These are phyloP conservation scores for Balansia obtecta DNA, from an alignment of 2,329 filamentous ascomycete genomes.

Conservation along the genomic window DNA sequence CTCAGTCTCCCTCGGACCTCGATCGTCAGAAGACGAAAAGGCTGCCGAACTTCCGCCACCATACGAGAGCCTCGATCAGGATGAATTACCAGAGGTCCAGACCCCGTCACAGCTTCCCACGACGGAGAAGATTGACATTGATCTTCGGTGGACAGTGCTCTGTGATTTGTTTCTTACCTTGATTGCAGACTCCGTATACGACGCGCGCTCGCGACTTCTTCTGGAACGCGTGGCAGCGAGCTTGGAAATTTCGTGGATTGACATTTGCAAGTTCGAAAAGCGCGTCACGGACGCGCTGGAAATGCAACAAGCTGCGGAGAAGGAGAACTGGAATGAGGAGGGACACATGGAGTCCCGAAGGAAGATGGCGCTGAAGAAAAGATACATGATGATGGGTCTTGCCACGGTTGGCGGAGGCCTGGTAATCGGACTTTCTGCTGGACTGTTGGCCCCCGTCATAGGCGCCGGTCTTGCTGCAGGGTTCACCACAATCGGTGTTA, in stretches of 20 bases:
- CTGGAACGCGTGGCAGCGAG: constrained; percentile 72
- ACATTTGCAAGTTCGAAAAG: constrained; percentile 95
- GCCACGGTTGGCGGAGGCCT: constrained; percentile 91
- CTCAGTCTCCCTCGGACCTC: constrained; percentile 12
- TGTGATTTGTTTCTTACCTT: constrained; percentile 91
- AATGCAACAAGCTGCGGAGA: constrained; percentile 90
- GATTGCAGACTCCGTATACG: constrained; percentile 93
- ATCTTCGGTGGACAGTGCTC: constrained; percentile 90
- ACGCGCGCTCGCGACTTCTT: constrained; percentile 72
- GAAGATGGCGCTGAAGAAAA: constrained; percentile 67
- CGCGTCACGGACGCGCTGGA: constrained; percentile 91
- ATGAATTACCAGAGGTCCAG: constrained; percentile 66
- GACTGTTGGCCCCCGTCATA: constrained; percentile 83
- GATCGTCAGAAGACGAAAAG: constrained; percentile 28
- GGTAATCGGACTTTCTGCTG: constrained; percentile 90
- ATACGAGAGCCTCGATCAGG: constrained; percentile 50
- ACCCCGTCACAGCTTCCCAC: constrained; percentile 72
- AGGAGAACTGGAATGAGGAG: constrained; percentile 96
- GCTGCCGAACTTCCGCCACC: constrained; percentile 41
- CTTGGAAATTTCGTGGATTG: constrained; percentile 75
- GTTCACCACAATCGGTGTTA: constrained; percentile 87
- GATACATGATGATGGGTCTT: constrained; percentile 91
- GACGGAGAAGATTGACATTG: constrained; percentile 81
- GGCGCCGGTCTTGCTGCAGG: constrained; percentile 88
- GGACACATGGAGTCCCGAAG: constrained; percentile 81